Evolutionary conservation across 78 protist genomes (phyloP).

Genomic region (Dictyostelium capitatum): DNA sequence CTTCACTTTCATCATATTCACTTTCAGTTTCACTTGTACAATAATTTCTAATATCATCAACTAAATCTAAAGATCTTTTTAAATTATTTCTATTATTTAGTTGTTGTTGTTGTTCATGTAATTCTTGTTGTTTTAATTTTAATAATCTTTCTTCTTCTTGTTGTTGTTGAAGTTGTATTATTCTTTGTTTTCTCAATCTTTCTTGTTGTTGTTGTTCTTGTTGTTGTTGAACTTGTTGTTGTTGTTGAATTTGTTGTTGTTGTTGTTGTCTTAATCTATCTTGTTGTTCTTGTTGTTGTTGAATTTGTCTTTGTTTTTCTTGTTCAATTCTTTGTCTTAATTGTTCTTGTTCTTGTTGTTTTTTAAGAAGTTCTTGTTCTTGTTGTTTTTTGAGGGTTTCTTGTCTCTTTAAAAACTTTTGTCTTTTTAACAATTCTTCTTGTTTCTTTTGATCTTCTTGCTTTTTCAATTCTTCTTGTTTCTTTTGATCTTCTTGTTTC

Average conservation of each 20-base stretch:
- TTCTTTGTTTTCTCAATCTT: not conserved
- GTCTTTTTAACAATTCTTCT: not conserved
- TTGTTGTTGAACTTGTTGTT: slow-evolving; percentile 25
- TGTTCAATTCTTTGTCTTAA: slow-evolving; percentile 9
- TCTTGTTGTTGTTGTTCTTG: slow-evolving; percentile 1
- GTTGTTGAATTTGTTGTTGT: slow-evolving; percentile 18
- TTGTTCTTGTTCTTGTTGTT: slow-evolving; percentile 12
- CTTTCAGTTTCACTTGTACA: slow-evolving; percentile 47
- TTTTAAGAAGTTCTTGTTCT: slow-evolving; percentile 41
- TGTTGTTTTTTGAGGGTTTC: slow-evolving; percentile 17
- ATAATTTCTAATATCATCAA: slow-evolving; percentile 67
- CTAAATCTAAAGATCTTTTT: slow-evolving; percentile 67
- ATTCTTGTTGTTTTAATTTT: not conserved
- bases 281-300: not conserved
- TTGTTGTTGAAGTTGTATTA: not conserved
- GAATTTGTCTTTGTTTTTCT: not conserved
- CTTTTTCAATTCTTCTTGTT: not conserved
- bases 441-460: slow-evolving; percentile 48
- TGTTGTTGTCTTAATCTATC: slow-evolving; percentile 17
- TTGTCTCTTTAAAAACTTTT: not conserved
- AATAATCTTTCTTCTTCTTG: not conserved
- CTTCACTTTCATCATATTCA: slow-evolving; percentile 51
- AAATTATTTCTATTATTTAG: slow-evolving; percentile 23
- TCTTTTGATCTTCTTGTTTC: not conserved
- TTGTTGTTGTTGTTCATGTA: slow-evolving; percentile 20